Evolutionary conservation across 768 basidiomycete genomes (phyloP), one percentile per base, ranked within the genome.

Genomic region (Lentinula aciculospora): DNA sequence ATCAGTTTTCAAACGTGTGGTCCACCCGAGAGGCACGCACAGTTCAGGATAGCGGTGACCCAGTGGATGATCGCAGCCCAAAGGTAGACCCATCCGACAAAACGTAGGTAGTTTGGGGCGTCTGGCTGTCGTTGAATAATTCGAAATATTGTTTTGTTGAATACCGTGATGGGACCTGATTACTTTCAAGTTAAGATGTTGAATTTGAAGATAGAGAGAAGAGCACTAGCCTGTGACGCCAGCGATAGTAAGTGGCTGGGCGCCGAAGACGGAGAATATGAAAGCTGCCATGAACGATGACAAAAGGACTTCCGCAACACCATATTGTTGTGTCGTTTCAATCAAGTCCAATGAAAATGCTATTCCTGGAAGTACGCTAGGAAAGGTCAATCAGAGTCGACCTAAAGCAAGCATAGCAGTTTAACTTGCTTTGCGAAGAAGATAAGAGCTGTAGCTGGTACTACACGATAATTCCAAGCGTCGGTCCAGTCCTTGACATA

Each of bases 281-380:
- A 92, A 89, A 0, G 94, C 89, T 1, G 92, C 89, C 84, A 96
- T 88, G 71, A 94, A 95, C 0, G 91, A 88, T 2, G 86, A 82
- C 7, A 90, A 63, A 0, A 96, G 74, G 5, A 94, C 89, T 69
- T 97, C 95, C 1, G 90, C 76, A 13, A 97, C 91, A 2, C 94
- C 94, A 71, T 97, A 96, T 64, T 92, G 81, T 23, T 84, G 79
- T 1, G 93, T 94, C 0, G 92, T 94, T 69, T 95, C 91, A 68
- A 95, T 96, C 13, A 97, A 74, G 67, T 95, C 92, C 53, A 97
- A 69, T 21, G 92, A 93, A 69, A 97, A 97, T 1, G 95, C 94
- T 45, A 95, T 88, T 8, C 89, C 92, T 15, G 94, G 92, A 17
- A 94, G 77, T n/a, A 94, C 84, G 61, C 89, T 89, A 63, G 6